Evolutionary conservation across 2,329 filamentous ascomycete genomes (phyloP).

Genomic region (Venturia asperata): DNA sequence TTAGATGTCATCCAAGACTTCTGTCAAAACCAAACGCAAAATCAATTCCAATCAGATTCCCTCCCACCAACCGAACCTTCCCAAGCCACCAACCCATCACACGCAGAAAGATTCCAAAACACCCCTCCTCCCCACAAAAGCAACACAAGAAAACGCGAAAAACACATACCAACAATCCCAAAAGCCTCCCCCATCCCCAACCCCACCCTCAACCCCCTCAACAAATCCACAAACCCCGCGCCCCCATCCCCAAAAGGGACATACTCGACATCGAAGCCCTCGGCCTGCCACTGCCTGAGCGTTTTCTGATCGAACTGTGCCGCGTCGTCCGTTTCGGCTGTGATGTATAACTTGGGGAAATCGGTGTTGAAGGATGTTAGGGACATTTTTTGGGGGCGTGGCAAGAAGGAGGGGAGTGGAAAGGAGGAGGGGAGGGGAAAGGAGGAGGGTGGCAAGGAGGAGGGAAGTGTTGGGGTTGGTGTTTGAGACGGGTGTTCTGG

Average conservation of each 20-base stretch:
- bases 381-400: not conserved
- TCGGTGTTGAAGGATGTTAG: conserved; percentile 14
- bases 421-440: not conserved
- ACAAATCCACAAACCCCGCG: conserved; percentile 38
- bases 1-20: not conserved
- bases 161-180: conserved; percentile 50
- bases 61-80: not conserved
- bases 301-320: conserved; percentile 49
- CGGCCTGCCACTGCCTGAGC: conserved; percentile 49
- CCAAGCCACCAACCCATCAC: not conserved
- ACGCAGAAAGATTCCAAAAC: too few relatives aligned
- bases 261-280: conserved; percentile 55
- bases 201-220: conserved; percentile 45
- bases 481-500: too few relatives aligned
- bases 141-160: not conserved
- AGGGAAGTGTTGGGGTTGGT: too few relatives aligned
- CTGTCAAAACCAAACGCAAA: not conserved
- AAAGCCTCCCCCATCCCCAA: conserved; percentile 46
- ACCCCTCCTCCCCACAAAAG: not conserved
- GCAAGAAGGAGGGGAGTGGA: not conserved
- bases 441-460: too few relatives aligned
- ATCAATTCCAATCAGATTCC: too few relatives aligned
- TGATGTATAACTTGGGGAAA: conserved; percentile 37
- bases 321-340: conserved; percentile 39
- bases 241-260: conserved; percentile 47